Evolutionary conservation across 768 basidiomycete genomes (phyloP).

Genomic region (Gelatoporia subvermispora): DNA sequence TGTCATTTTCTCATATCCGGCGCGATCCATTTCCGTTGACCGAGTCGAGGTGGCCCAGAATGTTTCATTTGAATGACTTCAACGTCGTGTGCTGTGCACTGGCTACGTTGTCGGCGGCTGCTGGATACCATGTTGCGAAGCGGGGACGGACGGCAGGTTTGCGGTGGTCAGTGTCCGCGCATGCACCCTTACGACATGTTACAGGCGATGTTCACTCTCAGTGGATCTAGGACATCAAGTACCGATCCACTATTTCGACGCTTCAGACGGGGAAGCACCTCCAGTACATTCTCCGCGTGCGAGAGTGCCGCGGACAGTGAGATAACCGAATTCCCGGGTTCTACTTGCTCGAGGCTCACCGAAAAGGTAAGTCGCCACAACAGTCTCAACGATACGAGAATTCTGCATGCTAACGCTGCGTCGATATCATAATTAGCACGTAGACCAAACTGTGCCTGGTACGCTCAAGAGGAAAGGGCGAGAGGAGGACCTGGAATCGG

Average conservation of each 20-base stretch:
- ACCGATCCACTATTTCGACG: not conserved
- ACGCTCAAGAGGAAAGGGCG: slow-evolving; percentile 20
- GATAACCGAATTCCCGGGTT: slow-evolving; percentile 3
- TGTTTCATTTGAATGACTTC: slow-evolving; percentile 23
- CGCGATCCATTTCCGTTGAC: not conserved
- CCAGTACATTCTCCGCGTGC: not conserved
- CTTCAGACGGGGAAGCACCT: not conserved
- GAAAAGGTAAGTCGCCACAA: slow-evolving; percentile 6
- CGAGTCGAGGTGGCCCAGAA: not conserved
- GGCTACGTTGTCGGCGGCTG: slow-evolving; percentile 22
- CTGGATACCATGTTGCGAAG: slow-evolving; percentile 18
- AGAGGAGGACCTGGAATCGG: slow-evolving; percentile 5
- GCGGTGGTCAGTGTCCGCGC: not conserved
- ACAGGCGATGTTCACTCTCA: not conserved
- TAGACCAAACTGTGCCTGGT: slow-evolving; percentile 16
- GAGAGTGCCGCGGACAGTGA: slow-evolving; percentile 5
- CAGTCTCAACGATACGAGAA: not conserved
- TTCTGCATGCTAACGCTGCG: no score
- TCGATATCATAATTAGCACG: slow-evolving; percentile 3
- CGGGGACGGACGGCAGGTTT: slow-evolving; percentile 4
- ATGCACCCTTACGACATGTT: not conserved
- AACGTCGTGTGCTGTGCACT: slow-evolving; percentile 22
- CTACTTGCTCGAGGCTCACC: slow-evolving; percentile 7
- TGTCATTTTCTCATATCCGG: not conserved
- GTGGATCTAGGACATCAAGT: not conserved